A percentile compares a stretch with the other conserved stretches of the same genome.
phyloP scores from a whole-genome alignment of 179 eudicot species.

The Amaranthus tricolor region DNA sequence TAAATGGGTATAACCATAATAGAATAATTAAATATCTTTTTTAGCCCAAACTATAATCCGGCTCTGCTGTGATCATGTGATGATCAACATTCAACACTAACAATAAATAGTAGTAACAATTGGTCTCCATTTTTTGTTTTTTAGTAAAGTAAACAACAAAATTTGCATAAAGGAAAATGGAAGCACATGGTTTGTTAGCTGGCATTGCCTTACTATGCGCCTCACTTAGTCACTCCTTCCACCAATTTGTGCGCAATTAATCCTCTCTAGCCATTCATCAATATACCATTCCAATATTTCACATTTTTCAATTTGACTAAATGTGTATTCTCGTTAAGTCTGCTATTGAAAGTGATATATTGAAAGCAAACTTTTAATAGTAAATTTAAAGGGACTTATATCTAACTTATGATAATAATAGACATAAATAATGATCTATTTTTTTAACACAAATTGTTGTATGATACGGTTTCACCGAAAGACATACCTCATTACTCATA shows the following conservation, averaged over 20 bases:
- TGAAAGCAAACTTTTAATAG: too few species aligned
- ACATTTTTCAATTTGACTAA: neutral
- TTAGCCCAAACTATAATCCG: too few species aligned
- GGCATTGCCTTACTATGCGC: constrained; percentile 27
- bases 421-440: too few species aligned
- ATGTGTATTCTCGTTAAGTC: neutral
- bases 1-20: too few species aligned
- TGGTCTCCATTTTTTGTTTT: constrained; percentile 13
- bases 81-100: neutral
- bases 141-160: constrained; percentile 26
- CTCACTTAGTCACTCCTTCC: constrained; percentile 18
- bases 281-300: neutral
- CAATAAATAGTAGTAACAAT: too few species aligned
- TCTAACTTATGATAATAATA: too few species aligned
- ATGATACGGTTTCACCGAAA: too few species aligned
- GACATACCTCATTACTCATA: too few species aligned
- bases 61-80: constrained; percentile 8
- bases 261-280: neutral
- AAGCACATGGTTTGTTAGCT: constrained; percentile 42
- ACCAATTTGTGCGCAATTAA: constrained; percentile 22
- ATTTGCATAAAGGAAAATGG: neutral
- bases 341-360: too few species aligned
- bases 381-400: too few species aligned
- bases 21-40: too few species aligned
- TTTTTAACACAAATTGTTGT: too few species aligned